These are phyloP conservation scores for Colletotrichum australisinense DNA, from an alignment of 2,329 filamentous ascomycete genomes.

Conservation along the genomic window DNA sequence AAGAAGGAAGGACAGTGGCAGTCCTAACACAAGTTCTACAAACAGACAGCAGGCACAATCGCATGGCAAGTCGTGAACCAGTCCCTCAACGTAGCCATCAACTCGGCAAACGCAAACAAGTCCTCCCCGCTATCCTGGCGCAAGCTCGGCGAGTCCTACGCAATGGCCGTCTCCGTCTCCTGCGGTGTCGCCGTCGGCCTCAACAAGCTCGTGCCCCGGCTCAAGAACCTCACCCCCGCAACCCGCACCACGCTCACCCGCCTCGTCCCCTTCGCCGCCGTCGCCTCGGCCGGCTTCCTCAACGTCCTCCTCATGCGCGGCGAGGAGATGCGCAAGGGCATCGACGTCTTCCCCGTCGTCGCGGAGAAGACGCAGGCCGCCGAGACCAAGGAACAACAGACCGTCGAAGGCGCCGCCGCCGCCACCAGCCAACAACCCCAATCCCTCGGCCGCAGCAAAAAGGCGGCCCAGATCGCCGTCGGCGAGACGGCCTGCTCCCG, in stretches of 20 bases:
- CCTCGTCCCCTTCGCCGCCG: slow-evolving; percentile 96
- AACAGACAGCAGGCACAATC: slow-evolving; percentile 82
- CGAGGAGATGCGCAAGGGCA: slow-evolving; percentile 93
- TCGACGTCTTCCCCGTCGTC: slow-evolving; percentile 89
- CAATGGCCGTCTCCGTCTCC: slow-evolving; percentile 89
- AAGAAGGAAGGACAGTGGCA: background rate
- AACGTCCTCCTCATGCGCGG: slow-evolving; percentile 99
- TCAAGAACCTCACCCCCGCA: slow-evolving; percentile 80
- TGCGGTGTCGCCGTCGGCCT: slow-evolving; percentile 94
- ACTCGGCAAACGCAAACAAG: slow-evolving; percentile 98
- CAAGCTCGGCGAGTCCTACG: slow-evolving; percentile 89
- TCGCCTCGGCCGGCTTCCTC: slow-evolving; percentile 88
- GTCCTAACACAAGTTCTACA: slow-evolving; percentile 28
- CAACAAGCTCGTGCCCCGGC: slow-evolving; percentile 87
- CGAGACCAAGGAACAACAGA: slow-evolving; percentile 57
- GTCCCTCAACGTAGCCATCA: slow-evolving; percentile 97
- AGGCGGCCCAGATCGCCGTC: slow-evolving; percentile 89
- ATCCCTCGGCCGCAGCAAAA: slow-evolving; percentile 86
- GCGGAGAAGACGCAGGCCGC: slow-evolving; percentile 71
- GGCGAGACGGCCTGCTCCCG: slow-evolving; percentile 92
- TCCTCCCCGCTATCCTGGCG: slow-evolving; percentile 86
- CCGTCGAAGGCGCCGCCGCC: slow-evolving; percentile 73
- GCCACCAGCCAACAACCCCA: slow-evolving; percentile 52
- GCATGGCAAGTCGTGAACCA: slow-evolving; percentile 98
- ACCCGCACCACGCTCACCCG: slow-evolving; percentile 82